Percentiles rank a stretch among this genome's conserved stretches.
Evolutionary conservation across 2,329 filamentous ascomycete genomes (phyloP).

Genomic region (Chaetomium olivaceum): DNA sequence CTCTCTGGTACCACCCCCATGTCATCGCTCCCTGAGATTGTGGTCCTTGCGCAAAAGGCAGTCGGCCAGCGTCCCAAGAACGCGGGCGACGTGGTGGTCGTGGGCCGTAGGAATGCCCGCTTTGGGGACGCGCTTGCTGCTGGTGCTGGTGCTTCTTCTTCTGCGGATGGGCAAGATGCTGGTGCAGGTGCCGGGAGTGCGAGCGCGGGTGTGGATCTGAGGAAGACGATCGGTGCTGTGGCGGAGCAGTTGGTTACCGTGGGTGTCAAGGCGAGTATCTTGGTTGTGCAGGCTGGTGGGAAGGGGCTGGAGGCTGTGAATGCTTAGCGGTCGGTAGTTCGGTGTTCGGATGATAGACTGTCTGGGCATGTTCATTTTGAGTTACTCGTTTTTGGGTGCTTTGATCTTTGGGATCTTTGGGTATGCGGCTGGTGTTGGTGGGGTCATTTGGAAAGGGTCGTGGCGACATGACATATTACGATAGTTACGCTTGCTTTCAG

Average conservation of each 20-base stretch:
- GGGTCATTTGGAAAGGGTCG: background rate
- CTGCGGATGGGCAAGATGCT: background rate
- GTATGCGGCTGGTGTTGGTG: background rate
- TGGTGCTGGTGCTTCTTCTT: background rate
- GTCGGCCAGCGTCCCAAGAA: conserved; percentile 63
- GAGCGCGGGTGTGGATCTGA: conserved; percentile 39
- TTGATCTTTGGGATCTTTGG: background rate
- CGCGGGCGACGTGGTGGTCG: conserved; percentile 69
- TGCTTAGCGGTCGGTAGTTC: background rate
- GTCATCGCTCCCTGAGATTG: conserved; percentile 44
- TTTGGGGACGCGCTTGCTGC: conserved; percentile 23
- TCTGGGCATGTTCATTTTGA: too few species aligned
- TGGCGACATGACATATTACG: background rate
- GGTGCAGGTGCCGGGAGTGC: conserved; percentile 3
- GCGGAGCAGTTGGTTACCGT: conserved; percentile 60
- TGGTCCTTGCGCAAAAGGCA: conserved; percentile 58
- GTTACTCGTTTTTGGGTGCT: background rate
- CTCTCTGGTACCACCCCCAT: conserved; percentile 36
- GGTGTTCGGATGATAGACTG: background rate
- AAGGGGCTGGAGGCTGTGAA: conserved; percentile 31
- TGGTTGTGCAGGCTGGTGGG: conserved; percentile 65
- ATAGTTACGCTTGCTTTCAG: background rate
- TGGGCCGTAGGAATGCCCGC: conserved; percentile 56
- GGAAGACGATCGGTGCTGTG: conserved; percentile 58
- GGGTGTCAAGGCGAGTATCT: conserved; percentile 64